Conservation (phyloP, 352 stramenopile species). For the Globisporangium mamillatum region DNA sequence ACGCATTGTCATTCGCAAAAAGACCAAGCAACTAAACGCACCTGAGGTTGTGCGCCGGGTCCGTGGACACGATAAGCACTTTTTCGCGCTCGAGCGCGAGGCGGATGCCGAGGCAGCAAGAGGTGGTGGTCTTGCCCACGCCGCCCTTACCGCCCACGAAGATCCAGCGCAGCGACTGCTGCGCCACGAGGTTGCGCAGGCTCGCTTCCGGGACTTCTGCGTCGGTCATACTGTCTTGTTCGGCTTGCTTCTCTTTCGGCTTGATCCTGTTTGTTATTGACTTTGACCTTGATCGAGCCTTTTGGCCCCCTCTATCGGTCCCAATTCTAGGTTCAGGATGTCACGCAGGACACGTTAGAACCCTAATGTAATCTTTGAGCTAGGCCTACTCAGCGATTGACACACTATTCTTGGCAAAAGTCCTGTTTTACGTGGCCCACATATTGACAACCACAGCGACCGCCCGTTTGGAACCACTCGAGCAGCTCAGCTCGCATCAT, state of each 20-base stretch:
- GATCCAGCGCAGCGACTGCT: conserved; percentile 91
- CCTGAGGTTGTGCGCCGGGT: conserved; percentile 99
- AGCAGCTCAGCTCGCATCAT: background rate
- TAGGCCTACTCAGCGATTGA: background rate
- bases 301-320: background rate
- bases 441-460: conserved; percentile 1
- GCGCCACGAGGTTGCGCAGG: conserved; percentile 89
- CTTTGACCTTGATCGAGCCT: background rate
- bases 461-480: conserved; percentile 13
- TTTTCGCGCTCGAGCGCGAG: conserved; percentile 90
- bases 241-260: background rate
- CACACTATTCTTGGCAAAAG: background rate
- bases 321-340: background rate
- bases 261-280: background rate
- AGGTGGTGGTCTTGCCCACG: conserved; percentile 97
- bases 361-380: background rate
- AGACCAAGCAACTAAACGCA: conserved; percentile 11
- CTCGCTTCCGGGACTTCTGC: conserved; percentile 82
- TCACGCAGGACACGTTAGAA: background rate
- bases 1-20: background rate
- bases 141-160: conserved; percentile 95
- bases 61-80: conserved; percentile 98
- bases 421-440: background rate
- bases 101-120: conserved; percentile 94
- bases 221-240: conserved; percentile 19